Conservation (phyloP, 495 filamentous ascomycete species). For the Jackrogersella minutella region DNA sequence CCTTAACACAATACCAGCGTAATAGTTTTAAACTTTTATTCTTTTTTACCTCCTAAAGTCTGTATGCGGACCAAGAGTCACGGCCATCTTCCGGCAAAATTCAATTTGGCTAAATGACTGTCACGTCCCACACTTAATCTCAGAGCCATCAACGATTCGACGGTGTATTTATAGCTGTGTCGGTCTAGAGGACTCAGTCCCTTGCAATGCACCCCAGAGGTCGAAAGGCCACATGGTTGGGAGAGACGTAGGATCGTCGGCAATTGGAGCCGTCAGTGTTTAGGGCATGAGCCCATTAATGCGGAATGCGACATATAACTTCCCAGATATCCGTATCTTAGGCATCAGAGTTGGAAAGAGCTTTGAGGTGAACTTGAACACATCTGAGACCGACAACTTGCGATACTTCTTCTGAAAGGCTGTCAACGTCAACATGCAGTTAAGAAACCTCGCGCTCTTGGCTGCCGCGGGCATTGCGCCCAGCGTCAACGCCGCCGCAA, state of each 20-base stretch:
- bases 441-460: constrained; percentile 39
- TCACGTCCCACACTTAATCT: constrained; percentile 39
- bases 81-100: constrained; percentile 32
- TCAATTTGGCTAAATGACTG: constrained; percentile 39
- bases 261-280: constrained; percentile 37
- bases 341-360: not conserved
- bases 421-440: constrained; percentile 32
- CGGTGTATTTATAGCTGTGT: constrained; percentile 27
- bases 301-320: constrained; percentile 38
- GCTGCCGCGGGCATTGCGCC: constrained; percentile 41
- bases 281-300: constrained; percentile 19
- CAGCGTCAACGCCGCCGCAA: constrained; percentile 45
- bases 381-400: constrained; percentile 10
- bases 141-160: constrained; percentile 31
- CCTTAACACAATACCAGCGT: not conserved
- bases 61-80: constrained; percentile 6
- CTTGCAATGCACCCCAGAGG: constrained; percentile 22
- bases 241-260: constrained; percentile 35
- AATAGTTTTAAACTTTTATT: not conserved
- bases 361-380: constrained; percentile 11
- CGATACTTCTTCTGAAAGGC: constrained; percentile 11
- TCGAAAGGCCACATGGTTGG: constrained; percentile 32
- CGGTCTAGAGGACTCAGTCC: constrained; percentile 28
- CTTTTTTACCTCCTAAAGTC: constrained; percentile 3
- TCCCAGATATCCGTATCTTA: constrained; percentile 8